phyloP scores from a whole-genome alignment of 1,139 yeast species.

The Candida gigantensis region DNA sequence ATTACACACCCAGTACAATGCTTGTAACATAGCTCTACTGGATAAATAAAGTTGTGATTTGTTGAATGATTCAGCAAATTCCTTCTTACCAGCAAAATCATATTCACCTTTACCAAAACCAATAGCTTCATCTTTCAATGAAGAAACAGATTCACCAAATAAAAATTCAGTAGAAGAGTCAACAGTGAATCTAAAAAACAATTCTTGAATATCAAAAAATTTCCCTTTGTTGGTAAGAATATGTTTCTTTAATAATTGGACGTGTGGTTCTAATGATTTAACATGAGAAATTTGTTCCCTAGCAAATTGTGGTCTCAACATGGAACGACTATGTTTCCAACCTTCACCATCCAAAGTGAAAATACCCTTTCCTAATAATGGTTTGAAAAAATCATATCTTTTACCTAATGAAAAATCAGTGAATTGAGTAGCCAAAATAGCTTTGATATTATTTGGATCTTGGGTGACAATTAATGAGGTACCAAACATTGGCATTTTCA shows the following conservation, averaged over 20 bases:
- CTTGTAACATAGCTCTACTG: constrained; percentile 30
- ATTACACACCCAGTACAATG: constrained; percentile 27
- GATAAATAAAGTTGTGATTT: constrained; percentile 31
- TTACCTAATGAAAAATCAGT: constrained; percentile 52
- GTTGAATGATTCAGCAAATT: constrained; percentile 33
- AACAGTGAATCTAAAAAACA: no score
- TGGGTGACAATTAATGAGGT: constrained; percentile 18
- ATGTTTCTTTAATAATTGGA: constrained; percentile 38
- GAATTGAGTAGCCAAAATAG: constrained; percentile 37
- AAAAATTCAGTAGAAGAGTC: no score
- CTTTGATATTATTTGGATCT: constrained; percentile 36
- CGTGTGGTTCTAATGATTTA: constrained; percentile 43
- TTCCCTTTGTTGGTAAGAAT: constrained; percentile 25
- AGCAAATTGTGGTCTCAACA: constrained; percentile 57
- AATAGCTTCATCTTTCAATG: constrained; percentile 32
- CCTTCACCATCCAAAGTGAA: constrained; percentile 56
- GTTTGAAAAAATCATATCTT: constrained; percentile 39
- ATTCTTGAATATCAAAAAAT: no score
- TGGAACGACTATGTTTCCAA: constrained; percentile 56
- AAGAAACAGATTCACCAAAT: constrained; percentile 32
- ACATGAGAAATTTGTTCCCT: constrained; percentile 54
- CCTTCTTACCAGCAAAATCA: constrained; percentile 20
- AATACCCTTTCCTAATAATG: constrained; percentile 55
- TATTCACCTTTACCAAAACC: constrained; percentile 21
- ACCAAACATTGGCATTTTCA: constrained; percentile 18